Base-by-base conservation (phyloP, 2,329 filamentous ascomycete species). In the Akanthomyces lecanii region DNA sequence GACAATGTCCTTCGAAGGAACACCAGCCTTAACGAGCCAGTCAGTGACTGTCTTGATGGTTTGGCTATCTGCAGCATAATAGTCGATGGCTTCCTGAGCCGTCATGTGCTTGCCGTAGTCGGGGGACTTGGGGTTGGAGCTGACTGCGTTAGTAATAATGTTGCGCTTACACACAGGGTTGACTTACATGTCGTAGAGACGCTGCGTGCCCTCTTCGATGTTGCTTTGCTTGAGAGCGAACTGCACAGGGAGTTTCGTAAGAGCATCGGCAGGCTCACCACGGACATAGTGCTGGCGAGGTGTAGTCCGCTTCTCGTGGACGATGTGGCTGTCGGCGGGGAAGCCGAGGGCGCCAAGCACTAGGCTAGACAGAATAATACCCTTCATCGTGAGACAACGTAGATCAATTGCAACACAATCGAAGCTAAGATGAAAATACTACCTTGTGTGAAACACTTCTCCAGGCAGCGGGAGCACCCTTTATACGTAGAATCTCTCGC, bases 11-110 rank as follows among this genome's bases (percentile, higher is more conserved):
- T 75, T 73, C 5, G 71, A 68, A 28, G 75, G 68, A 62, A 87
- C 82, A 5, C 84, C 85, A 30, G 79, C 76, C 7, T 72, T 70
- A 21, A 75, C 71, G 11, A 87, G 75, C 84, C 84, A 87, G 11
- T 74, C 69, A 65, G 77, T 77, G 28, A 86, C 81, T 2, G 78
- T 73, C 8, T 79, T 73, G 6, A 85, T 77, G 4, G 80, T 73
- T 45, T 82, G 78, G 12, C 70, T 65, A 10, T 66, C 67, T 0
- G 77, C 76, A 21, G 77, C 73, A 70, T 81, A 81, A 44, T 71
- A 78, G 16, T 77, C 73, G 14, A 76, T 70, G 4, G 81, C 71
- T 65, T 80, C 71, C 30, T 78, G 71, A 1, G 74, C 67, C 4
- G 75, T 75, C 79, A 78, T 81, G 69, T 81, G 79, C 65, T 76